These are phyloP conservation scores for Neonectria magnoliae DNA, from an alignment of 2,329 filamentous ascomycete species.

Conservation along the genomic window DNA sequence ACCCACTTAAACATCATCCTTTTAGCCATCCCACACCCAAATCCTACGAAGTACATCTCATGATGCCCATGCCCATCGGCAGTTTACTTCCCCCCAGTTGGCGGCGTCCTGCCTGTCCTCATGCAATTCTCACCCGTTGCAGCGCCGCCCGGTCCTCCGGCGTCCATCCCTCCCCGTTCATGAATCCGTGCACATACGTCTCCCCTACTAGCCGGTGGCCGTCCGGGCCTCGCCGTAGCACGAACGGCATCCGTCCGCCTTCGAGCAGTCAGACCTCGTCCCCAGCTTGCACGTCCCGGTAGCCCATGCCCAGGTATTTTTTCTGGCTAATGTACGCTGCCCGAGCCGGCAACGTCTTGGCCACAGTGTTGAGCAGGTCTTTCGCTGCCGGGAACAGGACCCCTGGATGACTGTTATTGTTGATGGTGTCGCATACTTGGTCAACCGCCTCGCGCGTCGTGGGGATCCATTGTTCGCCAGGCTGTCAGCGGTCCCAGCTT, in stretches of 20 bases:
- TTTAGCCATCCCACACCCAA: conserved; percentile 13
- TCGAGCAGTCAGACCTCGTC: conserved; percentile 8
- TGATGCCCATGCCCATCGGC: conserved; percentile 17
- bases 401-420: not conserved
- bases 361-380: not conserved
- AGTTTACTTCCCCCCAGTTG: conserved; percentile 6
- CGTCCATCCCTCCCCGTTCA: conserved; percentile 14
- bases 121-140: conserved; percentile 19
- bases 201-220: conserved; percentile 10
- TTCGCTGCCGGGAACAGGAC: not conserved
- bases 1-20: conserved; percentile 6
- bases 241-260: conserved; percentile 18
- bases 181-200: conserved; percentile 15
- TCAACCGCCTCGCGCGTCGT: conserved; percentile 2
- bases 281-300: not conserved
- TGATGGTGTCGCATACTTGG: not conserved
- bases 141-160: conserved; percentile 19
- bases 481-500: not conserved
- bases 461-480: conserved; percentile 6
- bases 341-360: conserved; percentile 12
- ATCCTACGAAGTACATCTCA: conserved; percentile 21
- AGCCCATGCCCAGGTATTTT: conserved; percentile 6
- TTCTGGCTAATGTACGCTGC: conserved; percentile 1
- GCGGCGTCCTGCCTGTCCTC: not conserved
- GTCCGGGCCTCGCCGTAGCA: conserved; percentile 4